Percentiles rank a stretch among this genome's conserved stretches.
These are phyloP conservation scores for Arthrobotrys entomopaga DNA, from an alignment of 2,329 filamentous ascomycete genomes.

Conservation along the genomic window DNA sequence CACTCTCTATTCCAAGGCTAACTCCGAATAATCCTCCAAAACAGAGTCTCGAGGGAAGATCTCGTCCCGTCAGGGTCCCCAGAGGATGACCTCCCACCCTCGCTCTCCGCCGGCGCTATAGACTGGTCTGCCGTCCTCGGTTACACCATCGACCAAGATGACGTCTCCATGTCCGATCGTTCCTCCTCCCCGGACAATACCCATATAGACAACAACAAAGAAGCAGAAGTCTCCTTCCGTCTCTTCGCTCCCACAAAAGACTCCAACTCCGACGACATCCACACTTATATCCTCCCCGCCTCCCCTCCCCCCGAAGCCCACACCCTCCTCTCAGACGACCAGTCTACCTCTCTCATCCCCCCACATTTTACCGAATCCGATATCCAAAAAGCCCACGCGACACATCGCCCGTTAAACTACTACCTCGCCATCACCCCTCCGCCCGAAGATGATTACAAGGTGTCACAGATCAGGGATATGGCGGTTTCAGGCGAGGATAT, in stretches of 20 bases:
- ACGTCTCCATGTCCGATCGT: constrained; percentile 7
- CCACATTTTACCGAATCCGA: constrained; percentile 40
- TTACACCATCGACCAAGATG: constrained; percentile 29
- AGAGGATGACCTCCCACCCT: constrained; percentile 6
- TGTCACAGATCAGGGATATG: constrained; percentile 15
- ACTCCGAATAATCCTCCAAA: neutral
- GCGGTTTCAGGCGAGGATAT: constrained; percentile 46
- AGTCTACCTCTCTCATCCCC: constrained; percentile 13
- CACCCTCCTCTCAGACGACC: constrained; percentile 11
- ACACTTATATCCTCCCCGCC: constrained; percentile 39
- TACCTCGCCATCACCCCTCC: constrained; percentile 37
- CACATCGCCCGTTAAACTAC: constrained; percentile 38
- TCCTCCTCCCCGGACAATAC: constrained; percentile 1
- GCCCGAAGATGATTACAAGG: constrained; percentile 34
- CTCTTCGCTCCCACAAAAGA: constrained; percentile 46
- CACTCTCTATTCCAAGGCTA: neutral
- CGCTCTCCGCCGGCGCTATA: constrained; percentile 19
- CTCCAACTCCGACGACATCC: constrained; percentile 23
- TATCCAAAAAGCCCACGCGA: constrained; percentile 45
- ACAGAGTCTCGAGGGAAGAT: constrained; percentile 44
- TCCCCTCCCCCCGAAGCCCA: constrained; percentile 42
- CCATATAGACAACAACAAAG: constrained; percentile 1
- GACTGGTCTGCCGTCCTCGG: constrained; percentile 52
- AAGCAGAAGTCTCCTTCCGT: constrained; percentile 43
- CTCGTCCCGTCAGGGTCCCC: constrained; percentile 29